phyloP scores from a whole-genome alignment of 2,329 filamentous ascomycete genomes.

The Fusarium keratoplasticum region DNA sequence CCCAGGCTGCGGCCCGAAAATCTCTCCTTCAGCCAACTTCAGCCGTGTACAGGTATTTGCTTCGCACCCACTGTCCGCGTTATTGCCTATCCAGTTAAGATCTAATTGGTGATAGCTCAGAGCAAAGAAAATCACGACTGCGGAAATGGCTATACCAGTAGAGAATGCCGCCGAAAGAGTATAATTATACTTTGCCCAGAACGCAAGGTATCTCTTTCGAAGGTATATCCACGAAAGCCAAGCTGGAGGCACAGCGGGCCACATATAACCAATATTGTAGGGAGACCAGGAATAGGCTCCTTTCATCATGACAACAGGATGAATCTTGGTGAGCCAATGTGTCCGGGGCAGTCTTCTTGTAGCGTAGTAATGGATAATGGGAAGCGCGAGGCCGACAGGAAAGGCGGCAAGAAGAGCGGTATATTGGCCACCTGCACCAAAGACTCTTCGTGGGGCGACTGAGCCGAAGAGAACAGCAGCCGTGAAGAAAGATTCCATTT shows the following conservation, averaged over 20 bases:
- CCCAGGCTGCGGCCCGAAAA: constrained; percentile 44
- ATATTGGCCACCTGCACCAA: constrained; percentile 50
- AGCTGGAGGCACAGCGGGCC: constrained; percentile 59
- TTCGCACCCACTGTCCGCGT: constrained; percentile 43
- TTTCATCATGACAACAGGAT: constrained; percentile 56
- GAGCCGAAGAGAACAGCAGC: constrained; percentile 56
- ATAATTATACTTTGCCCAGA: constrained; percentile 64
- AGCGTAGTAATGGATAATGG: constrained; percentile 51
- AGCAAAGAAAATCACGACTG: constrained; percentile 62
- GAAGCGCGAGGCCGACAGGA: constrained; percentile 52
- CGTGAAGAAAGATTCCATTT: constrained; percentile 53
- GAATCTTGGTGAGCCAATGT: constrained; percentile 53
- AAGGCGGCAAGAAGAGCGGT: constrained; percentile 54
- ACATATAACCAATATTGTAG: constrained; percentile 60
- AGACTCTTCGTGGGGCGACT: constrained; percentile 52
- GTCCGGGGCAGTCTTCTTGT: constrained; percentile 49
- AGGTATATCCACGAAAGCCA: constrained; percentile 61
- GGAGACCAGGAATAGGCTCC: constrained; percentile 56
- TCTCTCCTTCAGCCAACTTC: constrained; percentile 41
- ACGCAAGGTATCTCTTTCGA: constrained; percentile 55
- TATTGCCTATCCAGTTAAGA: constrained; percentile 61
- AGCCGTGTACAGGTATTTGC: constrained; percentile 35
- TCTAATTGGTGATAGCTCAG: constrained; percentile 53
- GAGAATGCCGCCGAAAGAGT: constrained; percentile 60
- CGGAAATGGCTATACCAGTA: constrained; percentile 58